Evolutionary conservation across 352 stramenopile species (phyloP), one percentile per base, ranked within the genome.

Genomic region (Phytopythium oedochilum): DNA sequence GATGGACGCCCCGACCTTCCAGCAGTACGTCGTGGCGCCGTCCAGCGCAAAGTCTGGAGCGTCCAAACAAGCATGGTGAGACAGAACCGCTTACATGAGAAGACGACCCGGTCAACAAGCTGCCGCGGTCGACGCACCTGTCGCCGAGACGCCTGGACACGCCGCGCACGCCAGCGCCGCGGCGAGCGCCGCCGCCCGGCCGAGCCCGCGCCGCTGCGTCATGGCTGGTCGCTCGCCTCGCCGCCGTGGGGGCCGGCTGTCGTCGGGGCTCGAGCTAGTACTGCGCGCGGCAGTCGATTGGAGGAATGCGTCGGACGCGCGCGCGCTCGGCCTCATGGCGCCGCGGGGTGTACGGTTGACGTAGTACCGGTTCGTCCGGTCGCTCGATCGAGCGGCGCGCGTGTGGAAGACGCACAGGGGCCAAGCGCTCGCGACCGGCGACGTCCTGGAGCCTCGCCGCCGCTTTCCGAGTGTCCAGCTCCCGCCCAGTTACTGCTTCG

Each of bases 21-120:
- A 86, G 70, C 75, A 86, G 59, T 83, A 83, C 22, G 75, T 85
- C 43, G 72, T 85, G 49, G 60, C 54, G 23, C 75, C 70, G 34
- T 85, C 72, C 50, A 70, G 62, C 10, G 63, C 40, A 39, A 59
- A 71, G 15, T 65, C 59, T 5, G 53, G 42, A 22, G 55, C 48
- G 23, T 29, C 26, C 51, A 49, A 23, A 20, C n/a, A 20, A 44
- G n/a, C 1, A n/a, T n/a, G 10, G 11, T 18, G 22, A 4, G 15
- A 44, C 36, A 48, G 22, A 6, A 22, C 23, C 14, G 36, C 18
- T n/a, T 15, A 34, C n/a, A 32, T 48, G 6, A 48, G 42, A 31
- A 45, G 39, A 45, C 11, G 20, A 45, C n/a, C 39, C 39, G 4
- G 0, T 0, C 5, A 23, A 12, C 39, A 28, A 28, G 39, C 18